Conservation (phyloP, 805 yeast genomes). For the Metschnikowia bowlesiae region DNA sequence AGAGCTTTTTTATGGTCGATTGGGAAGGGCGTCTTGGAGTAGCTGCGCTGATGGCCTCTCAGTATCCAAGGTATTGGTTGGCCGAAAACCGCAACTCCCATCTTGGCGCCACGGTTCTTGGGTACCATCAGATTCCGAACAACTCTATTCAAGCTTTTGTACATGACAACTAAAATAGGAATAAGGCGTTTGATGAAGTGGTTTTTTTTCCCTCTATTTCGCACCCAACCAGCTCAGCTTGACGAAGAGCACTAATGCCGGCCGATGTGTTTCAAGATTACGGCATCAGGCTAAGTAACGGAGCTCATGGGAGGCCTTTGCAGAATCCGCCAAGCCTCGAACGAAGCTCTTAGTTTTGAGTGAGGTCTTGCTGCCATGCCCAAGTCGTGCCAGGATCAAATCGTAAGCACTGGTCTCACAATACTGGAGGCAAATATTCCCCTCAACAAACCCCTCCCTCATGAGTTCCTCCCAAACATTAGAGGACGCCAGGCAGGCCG, state of each 20-base stretch:
- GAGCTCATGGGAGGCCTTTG: too few species aligned
- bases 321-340: too few species aligned
- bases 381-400: conserved; percentile 1
- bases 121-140: background rate
- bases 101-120: background rate
- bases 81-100: background rate
- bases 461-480: conserved; percentile 31
- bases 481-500: conserved; percentile 60
- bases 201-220: background rate
- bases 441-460: background rate
- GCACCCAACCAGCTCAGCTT: background rate
- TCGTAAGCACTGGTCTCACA: background rate
- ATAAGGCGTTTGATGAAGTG: background rate
- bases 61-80: background rate
- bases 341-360: background rate
- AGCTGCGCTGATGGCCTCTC: conserved; percentile 2
- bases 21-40: conserved; percentile 32
- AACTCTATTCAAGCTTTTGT: background rate
- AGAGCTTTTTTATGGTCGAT: conserved; percentile 27
- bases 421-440: background rate
- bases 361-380: background rate
- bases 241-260: background rate
- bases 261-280: too few species aligned
- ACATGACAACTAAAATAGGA: background rate
- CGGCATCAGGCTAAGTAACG: too few species aligned